A percentile compares a stretch with the other conserved stretches of the same genome.
Conservation (phyloP, 805 yeast species). For the Schizosaccharomyces cryophilus region DNA sequence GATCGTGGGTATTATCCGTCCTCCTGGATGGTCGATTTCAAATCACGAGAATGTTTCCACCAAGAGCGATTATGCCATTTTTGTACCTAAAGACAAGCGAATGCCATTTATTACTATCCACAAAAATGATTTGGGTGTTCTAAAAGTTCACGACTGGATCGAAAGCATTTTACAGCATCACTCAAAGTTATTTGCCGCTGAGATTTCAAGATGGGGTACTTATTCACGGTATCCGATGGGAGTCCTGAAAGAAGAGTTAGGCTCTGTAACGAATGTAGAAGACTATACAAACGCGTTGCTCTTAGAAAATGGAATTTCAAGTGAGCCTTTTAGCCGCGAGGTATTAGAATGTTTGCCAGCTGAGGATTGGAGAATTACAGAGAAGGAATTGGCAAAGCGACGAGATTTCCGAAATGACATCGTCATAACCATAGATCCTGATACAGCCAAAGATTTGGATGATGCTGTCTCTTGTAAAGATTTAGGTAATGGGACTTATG, state of each 20-base stretch:
- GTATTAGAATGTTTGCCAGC: constrained; percentile 12
- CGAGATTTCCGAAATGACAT: constrained; percentile 31
- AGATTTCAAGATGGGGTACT: background rate
- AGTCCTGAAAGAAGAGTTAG: constrained; percentile 33
- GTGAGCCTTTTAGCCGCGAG: constrained; percentile 20
- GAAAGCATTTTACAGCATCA: background rate
- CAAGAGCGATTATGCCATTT: constrained; percentile 28
- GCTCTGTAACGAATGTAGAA: constrained; percentile 46
- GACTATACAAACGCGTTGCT: constrained; percentile 74
- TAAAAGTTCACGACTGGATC: background rate
- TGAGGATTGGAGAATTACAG: constrained; percentile 5
- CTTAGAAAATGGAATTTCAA: constrained; percentile 32
- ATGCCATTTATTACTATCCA: constrained; percentile 25
- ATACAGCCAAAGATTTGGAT: constrained; percentile 31
- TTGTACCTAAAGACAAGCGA: constrained; percentile 65
- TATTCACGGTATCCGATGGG: background rate
- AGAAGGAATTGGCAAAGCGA: constrained; percentile 18
- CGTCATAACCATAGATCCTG: constrained; percentile 37
- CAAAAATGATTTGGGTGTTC: background rate
- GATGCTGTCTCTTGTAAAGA: constrained; percentile 59
- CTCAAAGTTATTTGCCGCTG: background rate
- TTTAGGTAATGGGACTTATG: constrained; percentile 36
- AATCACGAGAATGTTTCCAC: constrained; percentile 22
- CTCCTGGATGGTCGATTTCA: constrained; percentile 32
- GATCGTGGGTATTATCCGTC: constrained; percentile 75